phyloP scores from a whole-genome alignment of 306 rosid species.

The Sesbania bispinosa region DNA sequence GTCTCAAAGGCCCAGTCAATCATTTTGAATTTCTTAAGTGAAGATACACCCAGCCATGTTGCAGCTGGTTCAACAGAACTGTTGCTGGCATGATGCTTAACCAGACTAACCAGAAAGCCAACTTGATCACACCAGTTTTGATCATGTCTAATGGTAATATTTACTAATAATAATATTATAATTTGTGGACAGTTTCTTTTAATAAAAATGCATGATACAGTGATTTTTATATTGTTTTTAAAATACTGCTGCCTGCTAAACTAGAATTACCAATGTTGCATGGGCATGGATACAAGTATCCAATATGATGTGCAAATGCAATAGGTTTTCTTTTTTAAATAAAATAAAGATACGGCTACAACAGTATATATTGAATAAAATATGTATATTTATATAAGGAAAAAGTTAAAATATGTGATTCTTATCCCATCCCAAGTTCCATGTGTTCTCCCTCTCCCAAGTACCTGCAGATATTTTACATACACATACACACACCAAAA shows the following conservation, averaged over 20 bases:
- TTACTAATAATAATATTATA: neutral
- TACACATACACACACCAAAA: neutral
- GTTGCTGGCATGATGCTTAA: neutral
- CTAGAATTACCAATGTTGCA: neutral
- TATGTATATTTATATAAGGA: neutral
- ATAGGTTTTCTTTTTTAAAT: neutral
- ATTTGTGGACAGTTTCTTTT: no score
- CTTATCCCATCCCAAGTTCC: neutral
- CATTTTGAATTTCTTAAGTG: neutral
- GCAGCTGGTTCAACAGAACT: neutral
- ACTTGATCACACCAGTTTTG: neutral
- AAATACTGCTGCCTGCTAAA: neutral
- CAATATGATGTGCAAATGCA: neutral
- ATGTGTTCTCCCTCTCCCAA: neutral
- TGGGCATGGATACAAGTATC: no score
- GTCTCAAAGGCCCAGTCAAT: neutral
- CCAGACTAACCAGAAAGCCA: neutral
- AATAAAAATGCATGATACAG: neutral
- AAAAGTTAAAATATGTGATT: neutral
- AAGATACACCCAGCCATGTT: neutral
- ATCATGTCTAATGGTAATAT: neutral
- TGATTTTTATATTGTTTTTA: neutral
- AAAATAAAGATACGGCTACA: neutral
- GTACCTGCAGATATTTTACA: no score
- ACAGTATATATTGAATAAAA: neutral